Percentiles rank a stretch among this genome's conserved stretches.
Evolutionary conservation across 257 asterid genomes (phyloP).

Genomic region (Eustoma russellianum): DNA sequence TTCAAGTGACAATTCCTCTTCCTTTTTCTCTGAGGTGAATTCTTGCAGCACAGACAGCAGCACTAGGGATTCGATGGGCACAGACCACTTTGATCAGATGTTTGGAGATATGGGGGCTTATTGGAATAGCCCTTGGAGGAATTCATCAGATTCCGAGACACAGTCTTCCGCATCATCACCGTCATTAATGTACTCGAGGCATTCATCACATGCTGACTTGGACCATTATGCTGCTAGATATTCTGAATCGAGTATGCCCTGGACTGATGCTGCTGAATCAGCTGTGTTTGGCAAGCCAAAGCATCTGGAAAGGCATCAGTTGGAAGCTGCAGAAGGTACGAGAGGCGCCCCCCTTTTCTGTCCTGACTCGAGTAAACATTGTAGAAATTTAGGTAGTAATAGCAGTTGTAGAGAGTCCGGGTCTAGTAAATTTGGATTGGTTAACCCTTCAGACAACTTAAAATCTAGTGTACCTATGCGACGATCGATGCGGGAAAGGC

Average conservation of each 20-base stretch:
- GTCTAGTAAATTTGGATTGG: constrained; percentile 34
- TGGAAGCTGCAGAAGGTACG: constrained; percentile 10
- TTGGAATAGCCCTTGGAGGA: constrained; percentile 29
- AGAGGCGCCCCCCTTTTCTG: constrained; percentile 14
- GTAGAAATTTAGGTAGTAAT: constrained; percentile 29
- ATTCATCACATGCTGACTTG: constrained; percentile 26
- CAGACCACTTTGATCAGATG: constrained; percentile 41
- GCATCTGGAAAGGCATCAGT: constrained; percentile 9
- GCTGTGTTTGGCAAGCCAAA: constrained; percentile 11
- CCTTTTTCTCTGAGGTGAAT: constrained; percentile 56
- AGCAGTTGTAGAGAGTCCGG: constrained; percentile 31
- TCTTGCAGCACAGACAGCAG: constrained; percentile 62
- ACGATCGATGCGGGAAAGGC: constrained; percentile 27
- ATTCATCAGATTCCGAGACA: constrained; percentile 53
- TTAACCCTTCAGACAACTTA: constrained; percentile 22
- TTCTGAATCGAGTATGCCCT: constrained; percentile 14
- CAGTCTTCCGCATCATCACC: constrained; percentile 60
- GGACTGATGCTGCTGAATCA: constrained; percentile 15
- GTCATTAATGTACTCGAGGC: constrained; percentile 28
- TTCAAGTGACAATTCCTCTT: constrained; percentile 43
- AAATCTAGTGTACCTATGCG: constrained; percentile 31
- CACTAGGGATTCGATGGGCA: constrained; percentile 40
- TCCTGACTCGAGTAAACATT: constrained; percentile 26
- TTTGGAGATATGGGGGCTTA: constrained; percentile 23
- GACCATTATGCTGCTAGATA: constrained; percentile 28